Conservation (phyloP, 1,284 basidiomycete genomes). For the Microbotryum intermedium region DNA sequence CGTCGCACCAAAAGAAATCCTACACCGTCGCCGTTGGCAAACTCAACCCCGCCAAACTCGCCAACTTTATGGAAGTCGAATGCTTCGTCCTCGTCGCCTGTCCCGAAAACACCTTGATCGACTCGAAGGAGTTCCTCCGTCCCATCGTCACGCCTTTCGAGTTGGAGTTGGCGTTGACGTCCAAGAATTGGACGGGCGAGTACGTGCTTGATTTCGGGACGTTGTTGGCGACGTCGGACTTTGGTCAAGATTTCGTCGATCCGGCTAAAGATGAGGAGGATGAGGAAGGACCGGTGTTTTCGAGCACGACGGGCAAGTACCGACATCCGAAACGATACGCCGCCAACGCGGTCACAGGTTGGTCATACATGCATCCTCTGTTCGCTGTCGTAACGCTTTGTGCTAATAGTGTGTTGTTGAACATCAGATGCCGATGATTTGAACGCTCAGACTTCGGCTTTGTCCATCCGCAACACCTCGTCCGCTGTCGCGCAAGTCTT, state of each 20-base stretch:
- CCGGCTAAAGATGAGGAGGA: constrained; percentile 43
- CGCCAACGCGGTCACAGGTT: constrained; percentile 13
- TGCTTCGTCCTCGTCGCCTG: constrained; percentile 93
- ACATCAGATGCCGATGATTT: constrained; percentile 22
- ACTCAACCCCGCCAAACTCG: constrained; percentile 88
- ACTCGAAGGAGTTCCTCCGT: constrained; percentile 76
- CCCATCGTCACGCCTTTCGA: constrained; percentile 96
- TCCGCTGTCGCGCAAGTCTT: constrained; percentile 33
- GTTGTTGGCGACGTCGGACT: constrained; percentile 46
- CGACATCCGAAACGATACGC: constrained; percentile 63
- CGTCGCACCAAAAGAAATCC: constrained; percentile 64
- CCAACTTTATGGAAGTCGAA: constrained; percentile 93
- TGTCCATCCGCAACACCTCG: constrained; percentile 22
- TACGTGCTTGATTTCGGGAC: constrained; percentile 74
- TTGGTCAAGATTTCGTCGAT: constrained; percentile 38
- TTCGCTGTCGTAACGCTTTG: background rate
- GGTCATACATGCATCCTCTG: constrained; percentile 20
- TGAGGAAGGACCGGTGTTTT: constrained; percentile 57
- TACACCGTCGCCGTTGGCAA: constrained; percentile 96
- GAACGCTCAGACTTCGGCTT: constrained; percentile 18
- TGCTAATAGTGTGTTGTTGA: background rate
- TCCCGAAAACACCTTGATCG: constrained; percentile 82
- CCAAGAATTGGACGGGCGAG: constrained; percentile 58
- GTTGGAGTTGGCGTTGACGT: constrained; percentile 64
- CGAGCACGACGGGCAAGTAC: constrained; percentile 77